Evolutionary conservation across 202 grass and related monocot species (phyloP), one percentile per base, ranked within the genome.

Genomic region (Saccharum hybrid): DNA sequence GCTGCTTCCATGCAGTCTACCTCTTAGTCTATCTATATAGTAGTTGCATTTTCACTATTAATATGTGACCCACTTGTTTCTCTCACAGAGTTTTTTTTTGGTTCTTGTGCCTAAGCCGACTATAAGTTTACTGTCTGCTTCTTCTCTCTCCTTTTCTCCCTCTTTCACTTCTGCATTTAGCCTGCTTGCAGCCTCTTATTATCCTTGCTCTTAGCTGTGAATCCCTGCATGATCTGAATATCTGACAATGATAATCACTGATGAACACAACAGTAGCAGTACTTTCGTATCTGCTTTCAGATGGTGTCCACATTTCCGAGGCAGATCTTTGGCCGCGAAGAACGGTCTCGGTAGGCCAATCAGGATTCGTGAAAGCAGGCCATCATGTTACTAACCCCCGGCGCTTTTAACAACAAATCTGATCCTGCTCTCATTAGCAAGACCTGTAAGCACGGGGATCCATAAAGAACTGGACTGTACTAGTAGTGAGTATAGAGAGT

Each of bases 321-420:
- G 82, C 52, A 70, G 3, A 71, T 64, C 66, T 77, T 40, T 64
- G 57, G 16, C 1, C 3, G 5, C 10, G 49, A 38, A 62, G 31
- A 19, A 62, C 64, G 26, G 73, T 56, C 45, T 30, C 18, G 15
- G 1, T 23, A 34, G 4, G 4, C 1, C 16, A 42, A 0, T 60
- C 45, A 57, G 42, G 31, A 21, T 49, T 68, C n/a, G 41, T 22
- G 28, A 66, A 83, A 83, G 80, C 43, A 75, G 63, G 39, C 22
- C 38, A 81, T 70, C 33, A 81, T 63, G 82, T 34, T 33, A 0
- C 3, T 51, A 76, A 78, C 77, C 38, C 21, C 14, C 18, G 10
- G 11, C 34, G 61, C 69, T 66, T 72, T 48, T 26, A 31, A 43
- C 75, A 33, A 33, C 75, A 54, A 54, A 54, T 8, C 18, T 54